These are phyloP conservation scores for Aschersonia sp. DNA, from an alignment of 2,329 filamentous ascomycete genomes.

Conservation along the genomic window DNA sequence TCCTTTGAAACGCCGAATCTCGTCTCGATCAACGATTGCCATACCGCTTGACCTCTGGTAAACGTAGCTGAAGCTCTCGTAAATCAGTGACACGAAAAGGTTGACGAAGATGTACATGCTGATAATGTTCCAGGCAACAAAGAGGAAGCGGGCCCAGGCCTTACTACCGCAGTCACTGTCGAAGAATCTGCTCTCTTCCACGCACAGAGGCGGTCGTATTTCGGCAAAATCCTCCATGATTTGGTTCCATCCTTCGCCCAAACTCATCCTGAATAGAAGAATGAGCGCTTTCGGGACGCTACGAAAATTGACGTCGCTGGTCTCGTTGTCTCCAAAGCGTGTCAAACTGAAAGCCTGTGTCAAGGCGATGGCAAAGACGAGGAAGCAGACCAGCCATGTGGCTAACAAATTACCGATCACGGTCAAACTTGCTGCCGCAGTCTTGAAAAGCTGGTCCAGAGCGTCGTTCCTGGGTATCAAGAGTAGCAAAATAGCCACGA, in stretches of 20 bases:
- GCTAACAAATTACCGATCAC: conserved; percentile 84
- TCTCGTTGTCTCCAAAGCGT: conserved; percentile 62
- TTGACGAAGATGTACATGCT: conserved; percentile 99
- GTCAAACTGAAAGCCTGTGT: conserved; percentile 95
- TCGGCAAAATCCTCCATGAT: conserved; percentile 91
- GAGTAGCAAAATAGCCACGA: conserved; percentile 78
- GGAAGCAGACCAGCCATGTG: conserved; percentile 93
- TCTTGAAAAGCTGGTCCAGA: conserved; percentile 96
- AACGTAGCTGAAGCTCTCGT: conserved; percentile 98
- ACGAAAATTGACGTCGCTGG: conserved; percentile 76
- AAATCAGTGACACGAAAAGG: conserved; percentile 95
- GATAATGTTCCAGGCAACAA: conserved; percentile 95
- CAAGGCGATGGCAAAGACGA: conserved; percentile 91
- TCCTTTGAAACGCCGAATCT: conserved; percentile 94
- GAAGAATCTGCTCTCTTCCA: conserved; percentile 57
- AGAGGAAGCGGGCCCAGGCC: conserved; percentile 75
- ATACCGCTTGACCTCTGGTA: conserved; percentile 94
- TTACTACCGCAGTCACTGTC: conserved; percentile 86
- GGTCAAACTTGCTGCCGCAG: conserved; percentile 82
- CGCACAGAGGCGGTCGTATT: conserved; percentile 70
- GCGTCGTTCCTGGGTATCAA: conserved; percentile 95
- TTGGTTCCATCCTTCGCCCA: conserved; percentile 91
- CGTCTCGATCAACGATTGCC: conserved; percentile 78
- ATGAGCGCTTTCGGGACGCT: conserved; percentile 90
- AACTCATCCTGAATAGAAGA: conserved; percentile 81